phyloP scores from a whole-genome alignment of 148 eudicot genomes.

The Dianthus caryophyllus region DNA sequence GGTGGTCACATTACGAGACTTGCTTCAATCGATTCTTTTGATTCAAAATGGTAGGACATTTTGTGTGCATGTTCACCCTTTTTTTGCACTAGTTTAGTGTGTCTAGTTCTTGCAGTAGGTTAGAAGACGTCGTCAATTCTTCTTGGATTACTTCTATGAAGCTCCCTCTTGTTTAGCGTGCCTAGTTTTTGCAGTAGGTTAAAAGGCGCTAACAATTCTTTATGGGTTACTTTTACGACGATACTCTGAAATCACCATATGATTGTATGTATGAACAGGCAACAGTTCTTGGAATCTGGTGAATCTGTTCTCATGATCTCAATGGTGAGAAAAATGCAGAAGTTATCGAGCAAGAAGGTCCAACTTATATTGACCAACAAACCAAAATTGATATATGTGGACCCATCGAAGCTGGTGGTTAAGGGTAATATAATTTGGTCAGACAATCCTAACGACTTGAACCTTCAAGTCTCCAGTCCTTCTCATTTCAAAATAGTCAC shows the following conservation, averaged over 20 bases:
- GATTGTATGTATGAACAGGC: slow-evolving; percentile 51
- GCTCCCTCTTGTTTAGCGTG: not conserved
- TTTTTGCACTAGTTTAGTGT: slow-evolving; percentile 3
- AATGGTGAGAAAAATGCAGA: slow-evolving; percentile 87
- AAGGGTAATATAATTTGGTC: slow-evolving; percentile 90
- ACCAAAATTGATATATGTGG: slow-evolving; percentile 84
- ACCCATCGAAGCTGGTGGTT: slow-evolving; percentile 77
- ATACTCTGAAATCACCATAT: not conserved
- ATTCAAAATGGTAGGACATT: slow-evolving; percentile 75
- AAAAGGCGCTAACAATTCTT: not conserved
- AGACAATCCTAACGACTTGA: slow-evolving; percentile 77
- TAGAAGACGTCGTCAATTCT: not conserved
- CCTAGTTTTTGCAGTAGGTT: slow-evolving; percentile 1
- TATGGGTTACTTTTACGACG: not conserved
- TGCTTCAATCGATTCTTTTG: slow-evolving; percentile 96
- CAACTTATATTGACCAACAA: slow-evolving; percentile 96
- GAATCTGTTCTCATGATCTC: slow-evolving; percentile 97
- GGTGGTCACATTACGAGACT: slow-evolving; percentile 72
- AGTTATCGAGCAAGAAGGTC: slow-evolving; percentile 91
- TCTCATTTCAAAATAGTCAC: slow-evolving; percentile 83
- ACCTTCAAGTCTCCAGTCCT: slow-evolving; percentile 74
- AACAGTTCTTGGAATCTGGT: slow-evolving; percentile 87
- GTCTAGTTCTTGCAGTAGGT: not conserved
- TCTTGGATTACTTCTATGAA: not conserved
- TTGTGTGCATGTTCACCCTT: slow-evolving; percentile 7